A percentile compares a stretch with the other conserved stretches of the same genome.
These are phyloP conservation scores for Mesostigma viride DNA, from an alignment of 139 green algal genomes.

Conservation along the genomic window DNA sequence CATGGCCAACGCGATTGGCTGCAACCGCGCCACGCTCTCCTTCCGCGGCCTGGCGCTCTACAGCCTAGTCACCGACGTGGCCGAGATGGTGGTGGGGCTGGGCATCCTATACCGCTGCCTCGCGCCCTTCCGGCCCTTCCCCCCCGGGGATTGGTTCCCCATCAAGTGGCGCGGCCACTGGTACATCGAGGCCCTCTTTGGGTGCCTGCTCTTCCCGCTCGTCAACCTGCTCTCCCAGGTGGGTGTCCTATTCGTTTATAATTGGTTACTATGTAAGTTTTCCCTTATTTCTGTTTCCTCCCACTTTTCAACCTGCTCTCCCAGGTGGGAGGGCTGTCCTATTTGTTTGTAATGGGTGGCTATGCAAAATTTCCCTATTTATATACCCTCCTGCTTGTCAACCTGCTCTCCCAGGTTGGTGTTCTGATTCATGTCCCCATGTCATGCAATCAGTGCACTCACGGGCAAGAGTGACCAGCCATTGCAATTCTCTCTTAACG, in stretches of 20 bases:
- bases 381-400: constrained; percentile 24
- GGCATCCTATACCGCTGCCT: constrained; percentile 55
- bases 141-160: constrained; percentile 21
- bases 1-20: constrained; percentile 32
- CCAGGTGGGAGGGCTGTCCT: no score
- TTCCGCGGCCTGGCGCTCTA: constrained; percentile 50
- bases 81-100: constrained; percentile 50
- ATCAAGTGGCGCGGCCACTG: constrained; percentile 16
- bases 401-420: constrained; percentile 17
- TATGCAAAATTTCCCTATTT: no score
- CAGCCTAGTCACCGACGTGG: constrained; percentile 59
- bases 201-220: constrained; percentile 21
- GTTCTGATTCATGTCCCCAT: no score
- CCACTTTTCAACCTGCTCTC: constrained; percentile 24
- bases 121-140: constrained; percentile 37
- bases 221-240: constrained; percentile 19
- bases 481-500: no score
- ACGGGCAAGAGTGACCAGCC: no score
- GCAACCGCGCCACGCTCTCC: constrained; percentile 35
- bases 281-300: no score
- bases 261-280: no score
- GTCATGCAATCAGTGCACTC: no score
- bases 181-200: constrained; percentile 19
- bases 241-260: no score
- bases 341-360: no score